Conservation (phyloP, 2,329 filamentous ascomycete species). For the Didymella sp. region DNA sequence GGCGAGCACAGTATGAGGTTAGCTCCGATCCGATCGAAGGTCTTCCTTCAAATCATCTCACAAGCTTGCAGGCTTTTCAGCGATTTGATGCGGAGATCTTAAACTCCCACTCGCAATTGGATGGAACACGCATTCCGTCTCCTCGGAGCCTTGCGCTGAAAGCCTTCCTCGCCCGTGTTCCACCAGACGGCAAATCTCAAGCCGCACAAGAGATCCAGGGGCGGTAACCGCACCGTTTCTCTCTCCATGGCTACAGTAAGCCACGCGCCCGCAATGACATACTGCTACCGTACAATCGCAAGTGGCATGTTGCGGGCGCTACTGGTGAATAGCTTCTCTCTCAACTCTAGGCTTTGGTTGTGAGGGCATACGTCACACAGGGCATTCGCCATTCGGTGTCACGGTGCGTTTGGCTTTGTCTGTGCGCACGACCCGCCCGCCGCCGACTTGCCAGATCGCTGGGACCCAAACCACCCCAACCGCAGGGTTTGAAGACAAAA, state of each 20-base stretch:
- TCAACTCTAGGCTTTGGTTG: not conserved
- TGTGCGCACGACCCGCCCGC: slow-evolving; percentile 1
- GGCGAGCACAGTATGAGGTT: slow-evolving; percentile 13
- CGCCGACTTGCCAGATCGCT: slow-evolving; percentile 5
- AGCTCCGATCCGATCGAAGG: slow-evolving; percentile 19
- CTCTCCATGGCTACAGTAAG: not conserved
- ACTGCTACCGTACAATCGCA: not conserved
- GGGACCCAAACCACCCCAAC: slow-evolving; percentile 13
- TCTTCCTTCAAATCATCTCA: slow-evolving; percentile 4
- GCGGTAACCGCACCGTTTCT: not conserved
- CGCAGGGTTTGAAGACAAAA: slow-evolving; percentile 5
- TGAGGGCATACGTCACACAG: slow-evolving; percentile 14
- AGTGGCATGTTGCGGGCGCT: not conserved
- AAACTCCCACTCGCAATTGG: not conserved
- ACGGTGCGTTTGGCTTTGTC: not conserved
- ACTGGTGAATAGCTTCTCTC: not conserved
- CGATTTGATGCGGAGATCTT: not conserved
- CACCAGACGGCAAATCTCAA: slow-evolving; percentile 2
- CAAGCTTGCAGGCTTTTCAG: slow-evolving; percentile 19
- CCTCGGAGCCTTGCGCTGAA: slow-evolving; percentile 3
- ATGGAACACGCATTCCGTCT: not conserved
- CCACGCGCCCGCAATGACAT: slow-evolving; percentile 1
- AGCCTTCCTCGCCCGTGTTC: not conserved
- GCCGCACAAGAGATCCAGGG: slow-evolving; percentile 1
- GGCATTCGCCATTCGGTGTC: no score